phyloP scores from a whole-genome alignment of 208 protist species.

The Crithidia acanthocephali region DNA sequence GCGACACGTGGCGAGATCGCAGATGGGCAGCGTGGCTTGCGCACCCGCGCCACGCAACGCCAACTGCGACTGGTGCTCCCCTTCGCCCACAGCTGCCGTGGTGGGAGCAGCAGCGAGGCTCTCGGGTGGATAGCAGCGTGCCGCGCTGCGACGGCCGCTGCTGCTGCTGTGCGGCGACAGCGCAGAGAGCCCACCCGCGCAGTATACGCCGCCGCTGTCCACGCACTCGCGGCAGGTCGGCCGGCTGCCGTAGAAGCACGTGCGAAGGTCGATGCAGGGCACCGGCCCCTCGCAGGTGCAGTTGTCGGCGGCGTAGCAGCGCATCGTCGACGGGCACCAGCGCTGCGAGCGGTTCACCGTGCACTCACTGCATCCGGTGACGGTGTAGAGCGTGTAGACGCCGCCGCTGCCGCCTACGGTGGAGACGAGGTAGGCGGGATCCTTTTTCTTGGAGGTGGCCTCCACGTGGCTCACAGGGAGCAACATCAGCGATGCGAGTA shows the following conservation, averaged over 20 bases:
- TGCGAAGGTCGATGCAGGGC: slow-evolving; percentile 37
- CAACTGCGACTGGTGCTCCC: not conserved
- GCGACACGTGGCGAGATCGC: not conserved
- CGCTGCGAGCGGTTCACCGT: slow-evolving; percentile 34
- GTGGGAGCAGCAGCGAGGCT: not conserved
- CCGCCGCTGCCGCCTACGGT: not conserved
- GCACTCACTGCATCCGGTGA: slow-evolving; percentile 52
- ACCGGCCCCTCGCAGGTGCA: slow-evolving; percentile 40
- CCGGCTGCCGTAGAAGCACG: slow-evolving; percentile 52
- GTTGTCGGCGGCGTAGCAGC: slow-evolving; percentile 36
- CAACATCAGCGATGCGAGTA: slow-evolving; percentile 4
- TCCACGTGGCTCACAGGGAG: not conserved
- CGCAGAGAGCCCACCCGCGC: slow-evolving; percentile 17
- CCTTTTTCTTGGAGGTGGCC: slow-evolving; percentile 10
- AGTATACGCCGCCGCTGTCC: slow-evolving; percentile 49
- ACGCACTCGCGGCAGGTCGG: slow-evolving; percentile 43
- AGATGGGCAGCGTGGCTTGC: not conserved
- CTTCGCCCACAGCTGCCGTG: not conserved
- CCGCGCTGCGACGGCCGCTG: not conserved
- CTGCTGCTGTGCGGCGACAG: not conserved
- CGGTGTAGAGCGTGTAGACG: slow-evolving; percentile 16
- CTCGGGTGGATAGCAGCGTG: slow-evolving; percentile 42
- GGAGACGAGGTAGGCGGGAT: not conserved
- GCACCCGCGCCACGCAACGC: not conserved
- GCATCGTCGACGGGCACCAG: slow-evolving; percentile 66